Conservation (phyloP, 176 grass and related monocot species). For the Aegilops speltoides region DNA sequence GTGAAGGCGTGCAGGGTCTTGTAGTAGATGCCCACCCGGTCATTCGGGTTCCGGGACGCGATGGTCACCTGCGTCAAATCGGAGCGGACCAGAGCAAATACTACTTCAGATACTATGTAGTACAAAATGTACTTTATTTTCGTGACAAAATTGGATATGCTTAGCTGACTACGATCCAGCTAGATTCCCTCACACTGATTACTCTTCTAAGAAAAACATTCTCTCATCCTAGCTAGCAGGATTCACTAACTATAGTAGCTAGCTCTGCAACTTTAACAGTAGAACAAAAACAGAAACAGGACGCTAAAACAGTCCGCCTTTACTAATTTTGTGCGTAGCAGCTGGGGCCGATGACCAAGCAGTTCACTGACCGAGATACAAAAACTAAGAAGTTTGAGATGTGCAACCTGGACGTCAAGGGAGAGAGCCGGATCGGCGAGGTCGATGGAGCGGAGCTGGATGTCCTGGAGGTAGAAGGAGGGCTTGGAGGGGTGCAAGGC, state of each 20-base stretch:
- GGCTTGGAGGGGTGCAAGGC: constrained; percentile 72
- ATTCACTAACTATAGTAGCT: background rate
- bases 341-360: fast-evolving
- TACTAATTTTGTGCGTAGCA: background rate
- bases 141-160: background rate
- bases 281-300: background rate
- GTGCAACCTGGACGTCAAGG: constrained; percentile 46
- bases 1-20: constrained; percentile 57
- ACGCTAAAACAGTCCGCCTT: background rate
- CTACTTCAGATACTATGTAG: background rate
- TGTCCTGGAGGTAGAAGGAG: constrained; percentile 73
- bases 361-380: background rate
- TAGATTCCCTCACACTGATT: background rate
- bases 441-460: constrained; percentile 53
- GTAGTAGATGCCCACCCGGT: constrained; percentile 77
- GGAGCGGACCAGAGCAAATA: background rate
- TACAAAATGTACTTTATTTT: background rate
- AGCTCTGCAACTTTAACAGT: background rate
- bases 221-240: background rate
- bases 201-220: background rate
- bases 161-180: background rate
- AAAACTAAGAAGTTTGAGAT: background rate
- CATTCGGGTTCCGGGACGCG: constrained; percentile 85
- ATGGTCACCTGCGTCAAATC: constrained; percentile 57
- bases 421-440: constrained; percentile 52